phyloP scores from a whole-genome alignment of 2,329 filamentous ascomycete genomes.

The Exophiala calicioides region DNA sequence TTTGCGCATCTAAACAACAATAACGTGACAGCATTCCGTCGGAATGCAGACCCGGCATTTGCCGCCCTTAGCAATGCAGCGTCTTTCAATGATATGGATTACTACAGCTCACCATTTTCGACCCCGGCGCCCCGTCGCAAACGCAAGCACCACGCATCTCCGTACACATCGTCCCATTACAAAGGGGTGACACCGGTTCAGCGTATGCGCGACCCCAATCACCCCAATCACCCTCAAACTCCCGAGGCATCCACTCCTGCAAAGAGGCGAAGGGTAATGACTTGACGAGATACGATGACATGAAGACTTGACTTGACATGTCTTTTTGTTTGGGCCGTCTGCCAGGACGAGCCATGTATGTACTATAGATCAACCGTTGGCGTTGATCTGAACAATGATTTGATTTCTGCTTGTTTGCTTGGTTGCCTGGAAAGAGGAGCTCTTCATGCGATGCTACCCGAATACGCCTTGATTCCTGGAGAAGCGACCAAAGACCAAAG shows the following conservation, averaged over 20 bases:
- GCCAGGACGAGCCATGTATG: conserved; percentile 20
- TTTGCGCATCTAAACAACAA: conserved; percentile 59
- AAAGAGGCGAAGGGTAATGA: conserved; percentile 27
- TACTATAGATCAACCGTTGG: conserved; percentile 14
- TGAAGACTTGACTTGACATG: conserved; percentile 17
- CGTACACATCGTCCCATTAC: conserved; percentile 32
- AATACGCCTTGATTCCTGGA: too few relatives aligned
- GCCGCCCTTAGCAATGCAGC: conserved; percentile 42
- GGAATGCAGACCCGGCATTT: conserved; percentile 52
- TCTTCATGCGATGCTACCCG: too few relatives aligned
- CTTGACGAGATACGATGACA: conserved; percentile 26
- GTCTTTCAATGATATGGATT: conserved; percentile 41
- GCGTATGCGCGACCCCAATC: conserved; percentile 29
- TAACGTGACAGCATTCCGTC: conserved; percentile 76
- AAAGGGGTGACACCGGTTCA: conserved; percentile 32
- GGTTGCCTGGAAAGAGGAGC: neutral
- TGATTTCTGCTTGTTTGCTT: neutral
- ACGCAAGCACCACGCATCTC: conserved; percentile 26
- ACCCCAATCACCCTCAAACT: conserved; percentile 25
- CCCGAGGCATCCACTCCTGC: conserved; percentile 26
- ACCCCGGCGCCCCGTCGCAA: conserved; percentile 24
- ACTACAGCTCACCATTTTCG: conserved; percentile 25
- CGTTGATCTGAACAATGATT: conserved; percentile 7
- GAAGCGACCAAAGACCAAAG: too few relatives aligned
- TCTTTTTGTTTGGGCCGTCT: conserved; percentile 9